These are phyloP conservation scores for Fusarium sp. DNA, from an alignment of 2,329 filamentous ascomycete genomes.

Conservation along the genomic window DNA sequence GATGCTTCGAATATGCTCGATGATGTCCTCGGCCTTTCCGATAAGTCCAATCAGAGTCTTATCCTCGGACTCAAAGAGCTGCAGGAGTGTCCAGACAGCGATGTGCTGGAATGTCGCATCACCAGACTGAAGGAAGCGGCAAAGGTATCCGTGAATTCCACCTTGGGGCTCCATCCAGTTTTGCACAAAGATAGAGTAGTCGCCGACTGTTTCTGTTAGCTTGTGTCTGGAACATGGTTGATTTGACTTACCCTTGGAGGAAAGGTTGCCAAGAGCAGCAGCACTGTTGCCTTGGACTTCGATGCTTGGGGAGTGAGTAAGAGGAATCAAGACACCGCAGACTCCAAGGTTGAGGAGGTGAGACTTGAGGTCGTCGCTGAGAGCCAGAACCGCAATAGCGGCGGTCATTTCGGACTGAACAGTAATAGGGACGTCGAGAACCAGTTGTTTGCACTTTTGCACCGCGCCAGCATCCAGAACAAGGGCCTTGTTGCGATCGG, in stretches of 20 bases:
- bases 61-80: slow-evolving; percentile 95
- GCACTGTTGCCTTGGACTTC: slow-evolving; percentile 99
- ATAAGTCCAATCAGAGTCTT: slow-evolving; percentile 89
- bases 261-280: slow-evolving; percentile 92
- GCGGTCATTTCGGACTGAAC: slow-evolving; percentile 99
- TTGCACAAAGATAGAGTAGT: slow-evolving; percentile 95
- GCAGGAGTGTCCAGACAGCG: slow-evolving; percentile 96
- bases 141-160: slow-evolving; percentile 94
- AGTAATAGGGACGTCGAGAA: slow-evolving; percentile 89
- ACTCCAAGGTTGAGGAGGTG: slow-evolving; percentile 91
- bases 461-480: slow-evolving; percentile 96
- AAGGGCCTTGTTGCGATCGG: slow-evolving; percentile 97
- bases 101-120: slow-evolving; percentile 99
- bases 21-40: slow-evolving; percentile 88
- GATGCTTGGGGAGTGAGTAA: slow-evolving; percentile 95
- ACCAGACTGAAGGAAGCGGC: slow-evolving; percentile 90
- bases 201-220: slow-evolving; percentile 73
- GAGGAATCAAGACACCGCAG: slow-evolving; percentile 93
- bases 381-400: slow-evolving; percentile 94
- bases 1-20: slow-evolving; percentile 91
- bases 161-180: slow-evolving; percentile 94
- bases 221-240: neutral
- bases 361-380: slow-evolving; percentile 95
- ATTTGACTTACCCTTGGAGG: slow-evolving; percentile 82
- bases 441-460: slow-evolving; percentile 97